phyloP scores from a whole-genome alignment of 2,329 filamentous ascomycete species.

The Nigrospora osmanthi region DNA sequence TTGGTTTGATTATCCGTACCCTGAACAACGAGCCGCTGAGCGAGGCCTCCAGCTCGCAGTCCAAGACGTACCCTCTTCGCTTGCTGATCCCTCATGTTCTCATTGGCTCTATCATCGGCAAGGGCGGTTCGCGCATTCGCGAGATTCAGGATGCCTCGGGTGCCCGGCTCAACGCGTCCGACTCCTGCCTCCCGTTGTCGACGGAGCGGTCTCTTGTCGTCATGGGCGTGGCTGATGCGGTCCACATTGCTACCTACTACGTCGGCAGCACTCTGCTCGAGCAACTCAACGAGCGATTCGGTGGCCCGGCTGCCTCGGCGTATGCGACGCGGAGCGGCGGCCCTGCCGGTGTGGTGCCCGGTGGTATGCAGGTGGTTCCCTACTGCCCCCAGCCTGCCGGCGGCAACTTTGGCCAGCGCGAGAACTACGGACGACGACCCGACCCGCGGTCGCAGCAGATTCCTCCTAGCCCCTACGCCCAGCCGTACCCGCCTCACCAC shows the following conservation, averaged over 20 bases:
- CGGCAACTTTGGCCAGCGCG: conserved; percentile 85
- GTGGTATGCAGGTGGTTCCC: conserved; percentile 98
- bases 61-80: conserved; percentile 94
- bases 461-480: conserved; percentile 68
- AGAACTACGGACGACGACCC: conserved; percentile 71
- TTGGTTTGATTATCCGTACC: conserved; percentile 95
- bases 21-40: conserved; percentile 94
- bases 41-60: conserved; percentile 81
- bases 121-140: conserved; percentile 89
- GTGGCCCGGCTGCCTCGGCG: conserved; percentile 91
- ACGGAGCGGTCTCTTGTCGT: conserved; percentile 97
- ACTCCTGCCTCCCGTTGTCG: conserved; percentile 87
- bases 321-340: conserved; percentile 93
- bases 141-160: conserved; percentile 98
- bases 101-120: conserved; percentile 97
- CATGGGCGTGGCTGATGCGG: conserved; percentile 93
- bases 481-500: conserved; percentile 62
- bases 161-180: conserved; percentile 91
- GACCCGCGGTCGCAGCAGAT: conserved; percentile 68
- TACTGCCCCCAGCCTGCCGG: conserved; percentile 91
- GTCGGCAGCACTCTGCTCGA: conserved; percentile 96
- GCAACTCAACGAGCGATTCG: conserved; percentile 93
- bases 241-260: conserved; percentile 98
- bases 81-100: conserved; percentile 94
- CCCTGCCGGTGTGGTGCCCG: conserved; percentile 86